phyloP scores from a whole-genome alignment of 352 stramenopile genomes.

The Phytophthora quininea region DNA sequence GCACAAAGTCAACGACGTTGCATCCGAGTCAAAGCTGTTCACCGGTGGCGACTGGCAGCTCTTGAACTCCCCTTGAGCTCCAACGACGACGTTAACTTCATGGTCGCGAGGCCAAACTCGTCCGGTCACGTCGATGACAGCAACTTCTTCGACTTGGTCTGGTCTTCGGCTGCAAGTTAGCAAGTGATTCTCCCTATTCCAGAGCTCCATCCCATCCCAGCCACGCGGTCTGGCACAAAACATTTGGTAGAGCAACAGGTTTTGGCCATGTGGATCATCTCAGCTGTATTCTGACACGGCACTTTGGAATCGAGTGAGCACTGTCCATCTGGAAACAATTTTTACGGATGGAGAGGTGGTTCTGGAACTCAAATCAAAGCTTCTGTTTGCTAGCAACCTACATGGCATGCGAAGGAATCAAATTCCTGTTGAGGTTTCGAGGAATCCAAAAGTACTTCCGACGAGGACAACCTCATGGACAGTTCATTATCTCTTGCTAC shows the following conservation, averaged over 20 bases:
- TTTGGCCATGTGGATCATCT: too few relatives aligned
- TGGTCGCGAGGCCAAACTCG: background rate
- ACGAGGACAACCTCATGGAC: slow-evolving; percentile 8
- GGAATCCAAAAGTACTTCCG: slow-evolving; percentile 6
- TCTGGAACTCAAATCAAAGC: too few relatives aligned
- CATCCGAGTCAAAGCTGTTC: background rate
- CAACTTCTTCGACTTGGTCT: background rate
- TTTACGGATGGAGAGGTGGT: too few relatives aligned
- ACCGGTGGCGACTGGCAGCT: background rate
- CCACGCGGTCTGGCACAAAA: too few relatives aligned
- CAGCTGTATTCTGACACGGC: too few relatives aligned
- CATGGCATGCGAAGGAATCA: too few relatives aligned
- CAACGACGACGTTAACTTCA: background rate
- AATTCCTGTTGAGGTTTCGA: background rate
- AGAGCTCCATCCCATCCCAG: background rate
- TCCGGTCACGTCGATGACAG: background rate
- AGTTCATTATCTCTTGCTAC: slow-evolving; percentile 5
- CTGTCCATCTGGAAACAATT: too few relatives aligned
- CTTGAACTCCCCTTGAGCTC: background rate
- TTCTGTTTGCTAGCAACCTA: too few relatives aligned
- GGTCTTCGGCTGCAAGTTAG: slow-evolving; percentile 2
- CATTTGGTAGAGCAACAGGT: too few relatives aligned
- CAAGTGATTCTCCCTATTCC: background rate
- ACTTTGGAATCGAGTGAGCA: too few relatives aligned
- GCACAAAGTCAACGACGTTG: background rate